Evolutionary conservation across 2,329 filamentous ascomycete genomes (phyloP).

Genomic region (Fusarium paranaense): DNA sequence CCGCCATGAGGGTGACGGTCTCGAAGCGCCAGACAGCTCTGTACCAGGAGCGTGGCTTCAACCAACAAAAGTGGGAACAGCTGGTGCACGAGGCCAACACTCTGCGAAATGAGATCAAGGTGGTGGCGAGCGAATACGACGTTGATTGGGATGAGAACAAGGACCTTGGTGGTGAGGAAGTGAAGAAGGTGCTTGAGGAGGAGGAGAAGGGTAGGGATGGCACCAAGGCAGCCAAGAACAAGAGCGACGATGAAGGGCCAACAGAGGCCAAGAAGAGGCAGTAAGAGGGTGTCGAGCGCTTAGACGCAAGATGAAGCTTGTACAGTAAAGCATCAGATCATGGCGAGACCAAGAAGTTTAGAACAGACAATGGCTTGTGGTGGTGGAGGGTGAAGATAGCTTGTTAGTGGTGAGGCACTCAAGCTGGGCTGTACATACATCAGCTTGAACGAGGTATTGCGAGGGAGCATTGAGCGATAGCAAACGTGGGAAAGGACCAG

Average conservation of each 20-base stretch:
- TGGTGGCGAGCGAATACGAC: slow-evolving; percentile 86
- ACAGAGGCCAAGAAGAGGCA: slow-evolving; percentile 42
- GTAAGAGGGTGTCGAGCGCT: slow-evolving; percentile 3
- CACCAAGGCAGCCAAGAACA: slow-evolving; percentile 52
- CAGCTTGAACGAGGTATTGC: slow-evolving; percentile 6
- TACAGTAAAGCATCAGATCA: slow-evolving; percentile 29
- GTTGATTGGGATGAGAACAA: slow-evolving; percentile 86
- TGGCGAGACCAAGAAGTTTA: slow-evolving; percentile 17
- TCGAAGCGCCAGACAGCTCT: slow-evolving; percentile 80
- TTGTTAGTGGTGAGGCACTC: slow-evolving; percentile 6
- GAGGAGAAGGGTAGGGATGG: slow-evolving; percentile 57
- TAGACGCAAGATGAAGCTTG: not conserved
- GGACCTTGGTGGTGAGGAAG: slow-evolving; percentile 78
- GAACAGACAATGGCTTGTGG: slow-evolving; percentile 3
- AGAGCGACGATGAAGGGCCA: slow-evolving; percentile 49
- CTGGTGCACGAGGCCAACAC: slow-evolving; percentile 84
- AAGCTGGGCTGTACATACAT: not conserved
- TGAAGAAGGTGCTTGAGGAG: slow-evolving; percentile 67
- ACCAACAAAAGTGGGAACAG: slow-evolving; percentile 80
- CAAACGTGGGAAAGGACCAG: slow-evolving; percentile 8
- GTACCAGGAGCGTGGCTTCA: slow-evolving; percentile 81
- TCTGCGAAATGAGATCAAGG: slow-evolving; percentile 81
- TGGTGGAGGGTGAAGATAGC: slow-evolving; percentile 3
- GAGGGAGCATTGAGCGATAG: slow-evolving; percentile 20
- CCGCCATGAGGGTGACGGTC: slow-evolving; percentile 88